Percentiles rank a stretch among this genome's conserved stretches.
phyloP scores from a whole-genome alignment of 164 flowering plant species.

The Annona cherimola region DNA sequence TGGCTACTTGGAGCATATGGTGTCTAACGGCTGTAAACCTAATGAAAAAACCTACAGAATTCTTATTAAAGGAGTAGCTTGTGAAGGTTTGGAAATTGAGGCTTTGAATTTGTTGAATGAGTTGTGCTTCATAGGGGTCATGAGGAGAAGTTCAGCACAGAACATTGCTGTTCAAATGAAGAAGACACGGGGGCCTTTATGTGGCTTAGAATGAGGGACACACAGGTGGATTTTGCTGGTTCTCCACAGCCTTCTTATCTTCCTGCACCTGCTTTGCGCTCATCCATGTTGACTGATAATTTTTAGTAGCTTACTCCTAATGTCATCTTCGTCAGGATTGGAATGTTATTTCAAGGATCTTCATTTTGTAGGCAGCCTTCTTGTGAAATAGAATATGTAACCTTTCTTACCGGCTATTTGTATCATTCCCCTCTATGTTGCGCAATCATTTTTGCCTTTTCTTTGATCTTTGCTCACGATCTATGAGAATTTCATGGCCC shows the following conservation, averaged over 20 bases:
- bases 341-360: neutral
- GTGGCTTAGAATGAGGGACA: neutral
- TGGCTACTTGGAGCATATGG: conserved; percentile 69
- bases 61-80: conserved; percentile 76
- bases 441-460: neutral
- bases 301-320: conserved; percentile 2
- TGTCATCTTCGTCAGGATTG: conserved; percentile 1
- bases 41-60: conserved; percentile 73
- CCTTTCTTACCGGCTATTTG: neutral
- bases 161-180: conserved; percentile 52
- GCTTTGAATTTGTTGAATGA: conserved; percentile 65
- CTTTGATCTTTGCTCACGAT: neutral
- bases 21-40: conserved; percentile 76
- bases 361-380: neutral
- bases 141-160: conserved; percentile 63
- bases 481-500: neutral
- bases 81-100: conserved; percentile 68
- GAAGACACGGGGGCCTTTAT: conserved; percentile 2
- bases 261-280: neutral
- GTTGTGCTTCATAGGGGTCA: conserved; percentile 61
- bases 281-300: conserved; percentile 20
- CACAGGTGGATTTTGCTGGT: conserved; percentile 5
- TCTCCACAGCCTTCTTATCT: neutral
- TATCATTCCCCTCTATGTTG: neutral
- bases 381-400: neutral